Percentiles rank a stretch among this genome's conserved stretches.
Evolutionary conservation across 352 stramenopile genomes (phyloP).

Genomic region (Halophytophthora batemanensis): DNA sequence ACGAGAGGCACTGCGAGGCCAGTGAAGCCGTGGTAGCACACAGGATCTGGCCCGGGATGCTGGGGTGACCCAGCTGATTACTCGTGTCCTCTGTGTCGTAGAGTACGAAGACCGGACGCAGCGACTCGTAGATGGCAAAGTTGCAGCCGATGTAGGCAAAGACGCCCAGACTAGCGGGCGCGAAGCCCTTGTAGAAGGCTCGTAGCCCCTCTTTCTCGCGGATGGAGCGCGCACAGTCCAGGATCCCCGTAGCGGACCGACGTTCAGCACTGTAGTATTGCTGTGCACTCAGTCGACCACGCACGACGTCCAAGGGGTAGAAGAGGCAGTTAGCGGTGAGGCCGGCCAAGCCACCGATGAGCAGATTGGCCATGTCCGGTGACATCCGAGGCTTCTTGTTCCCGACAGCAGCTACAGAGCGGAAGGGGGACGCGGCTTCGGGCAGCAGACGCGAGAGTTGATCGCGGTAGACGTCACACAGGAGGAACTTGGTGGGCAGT

Average conservation of each 20-base stretch:
- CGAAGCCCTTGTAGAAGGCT: conserved; percentile 79
- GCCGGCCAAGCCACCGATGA: conserved; percentile 61
- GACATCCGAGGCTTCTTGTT: conserved; percentile 17
- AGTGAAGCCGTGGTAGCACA: conserved; percentile 70
- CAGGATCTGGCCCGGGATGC: conserved; percentile 73
- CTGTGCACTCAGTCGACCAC: conserved; percentile 67
- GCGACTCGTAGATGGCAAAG: conserved; percentile 79
- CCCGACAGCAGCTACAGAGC: conserved; percentile 1
- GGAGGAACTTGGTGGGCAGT: conserved; percentile 73
- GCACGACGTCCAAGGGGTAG: conserved; percentile 78
- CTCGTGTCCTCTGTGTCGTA: conserved; percentile 62
- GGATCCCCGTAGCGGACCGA: conserved; percentile 46
- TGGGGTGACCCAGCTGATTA: conserved; percentile 59
- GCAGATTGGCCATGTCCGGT: conserved; percentile 51
- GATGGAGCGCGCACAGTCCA: conserved; percentile 55
- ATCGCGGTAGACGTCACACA: conserved; percentile 68
- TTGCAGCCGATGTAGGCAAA: conserved; percentile 86
- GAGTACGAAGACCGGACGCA: conserved; percentile 75
- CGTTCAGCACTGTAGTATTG: conserved; percentile 49
- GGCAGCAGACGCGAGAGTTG: conserved; percentile 36
- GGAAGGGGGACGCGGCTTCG: conserved; percentile 10
- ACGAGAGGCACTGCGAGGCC: conserved; percentile 68
- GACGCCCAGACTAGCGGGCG: conserved; percentile 61
- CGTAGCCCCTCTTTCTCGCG: conserved; percentile 38
- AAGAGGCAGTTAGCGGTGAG: conserved; percentile 67